Evolutionary conservation across 176 grass and related monocot species (phyloP).

Genomic region (Cocos nucifera): DNA sequence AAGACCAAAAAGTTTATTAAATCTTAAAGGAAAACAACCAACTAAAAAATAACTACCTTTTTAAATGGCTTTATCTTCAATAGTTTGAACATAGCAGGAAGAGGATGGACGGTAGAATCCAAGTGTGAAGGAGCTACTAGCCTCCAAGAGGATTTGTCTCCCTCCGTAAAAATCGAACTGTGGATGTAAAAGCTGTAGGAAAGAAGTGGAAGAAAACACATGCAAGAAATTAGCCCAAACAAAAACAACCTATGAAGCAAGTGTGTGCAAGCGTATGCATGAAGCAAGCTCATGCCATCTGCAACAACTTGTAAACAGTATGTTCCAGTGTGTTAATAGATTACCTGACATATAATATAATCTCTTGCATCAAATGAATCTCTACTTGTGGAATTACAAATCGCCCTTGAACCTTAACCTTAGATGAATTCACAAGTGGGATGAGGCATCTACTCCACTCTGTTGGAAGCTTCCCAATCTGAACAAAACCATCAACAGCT

Average conservation of each 20-base stretch:
- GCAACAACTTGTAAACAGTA: too few species aligned
- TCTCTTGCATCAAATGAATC: slow-evolving; percentile 67
- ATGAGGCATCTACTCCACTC: slow-evolving; percentile 71
- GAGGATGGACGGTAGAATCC: slow-evolving; percentile 44
- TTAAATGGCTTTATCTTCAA: slow-evolving; percentile 50
- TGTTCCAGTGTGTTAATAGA: too few species aligned
- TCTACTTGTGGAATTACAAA: slow-evolving; percentile 31
- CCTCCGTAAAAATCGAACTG: slow-evolving; percentile 46
- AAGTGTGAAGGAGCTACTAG: slow-evolving; percentile 16
- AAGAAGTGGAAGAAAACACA: background rate
- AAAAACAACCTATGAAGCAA: too few species aligned
- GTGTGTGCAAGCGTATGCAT: too few species aligned
- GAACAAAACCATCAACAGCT: background rate
- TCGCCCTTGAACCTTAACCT: slow-evolving; percentile 61
- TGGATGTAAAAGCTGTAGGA: slow-evolving; percentile 69
- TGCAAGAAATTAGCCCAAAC: background rate
- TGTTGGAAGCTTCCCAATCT: slow-evolving; percentile 67
- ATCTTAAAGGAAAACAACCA: background rate
- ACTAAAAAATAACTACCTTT: slow-evolving; percentile 29
- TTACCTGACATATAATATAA: slow-evolving; percentile 70
- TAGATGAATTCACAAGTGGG: slow-evolving; percentile 67
- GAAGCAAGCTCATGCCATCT: too few species aligned
- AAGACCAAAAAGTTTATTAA: background rate
- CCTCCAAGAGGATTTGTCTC: slow-evolving; percentile 35
- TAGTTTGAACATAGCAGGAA: slow-evolving; percentile 42